Conservation (phyloP, 2,329 filamentous ascomycete species). For the Pseudogymnoascus pannorum region DNA sequence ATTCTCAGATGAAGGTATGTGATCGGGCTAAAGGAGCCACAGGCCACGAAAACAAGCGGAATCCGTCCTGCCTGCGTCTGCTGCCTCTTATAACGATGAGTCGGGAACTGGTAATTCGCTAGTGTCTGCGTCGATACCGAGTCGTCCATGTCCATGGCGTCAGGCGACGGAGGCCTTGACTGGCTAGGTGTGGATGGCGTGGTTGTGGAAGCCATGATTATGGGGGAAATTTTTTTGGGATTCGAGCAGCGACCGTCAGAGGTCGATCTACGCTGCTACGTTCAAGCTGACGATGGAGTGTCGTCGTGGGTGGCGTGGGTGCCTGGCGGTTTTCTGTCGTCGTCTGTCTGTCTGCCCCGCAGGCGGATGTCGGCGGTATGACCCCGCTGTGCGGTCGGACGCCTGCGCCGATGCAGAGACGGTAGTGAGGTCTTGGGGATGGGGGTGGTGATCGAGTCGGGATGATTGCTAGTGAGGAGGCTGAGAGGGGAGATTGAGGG, state of each 20-base stretch:
- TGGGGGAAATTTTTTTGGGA: not conserved
- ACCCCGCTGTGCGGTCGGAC: not conserved
- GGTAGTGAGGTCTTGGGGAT: not conserved
- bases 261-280: not conserved
- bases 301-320: not conserved
- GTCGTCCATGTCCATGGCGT: not conserved
- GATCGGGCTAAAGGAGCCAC: slow-evolving; percentile 66
- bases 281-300: not conserved
- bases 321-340: not conserved
- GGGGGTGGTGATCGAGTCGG: not conserved
- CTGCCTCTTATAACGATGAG: slow-evolving; percentile 48
- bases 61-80: slow-evolving; percentile 49
- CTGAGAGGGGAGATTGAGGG: not conserved
- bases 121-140: slow-evolving; percentile 17
- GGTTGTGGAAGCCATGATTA: not conserved
- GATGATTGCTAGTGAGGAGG: not conserved
- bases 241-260: not conserved
- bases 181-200: not conserved
- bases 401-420: not conserved
- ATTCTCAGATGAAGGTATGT: slow-evolving; percentile 75
- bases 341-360: not conserved
- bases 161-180: not conserved
- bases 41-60: slow-evolving; percentile 61
- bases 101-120: slow-evolving; percentile 52
- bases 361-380: slow-evolving; percentile 2